These are phyloP conservation scores for Candida oleophila DNA, from an alignment of 805 yeast species.

Conservation along the genomic window DNA sequence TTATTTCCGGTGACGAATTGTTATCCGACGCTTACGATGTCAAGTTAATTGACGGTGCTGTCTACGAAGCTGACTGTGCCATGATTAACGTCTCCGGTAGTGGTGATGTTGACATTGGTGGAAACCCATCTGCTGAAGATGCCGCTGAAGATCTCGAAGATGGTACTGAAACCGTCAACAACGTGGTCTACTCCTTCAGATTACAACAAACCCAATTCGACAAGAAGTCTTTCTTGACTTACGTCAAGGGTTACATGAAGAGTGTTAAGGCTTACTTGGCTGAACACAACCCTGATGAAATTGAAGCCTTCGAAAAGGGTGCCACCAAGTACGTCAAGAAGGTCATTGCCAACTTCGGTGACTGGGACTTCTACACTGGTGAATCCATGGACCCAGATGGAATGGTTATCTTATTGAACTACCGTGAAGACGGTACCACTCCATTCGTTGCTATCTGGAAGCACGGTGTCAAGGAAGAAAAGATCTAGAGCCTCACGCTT, in stretches of 20 bases:
- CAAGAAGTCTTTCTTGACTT: slow-evolving; percentile 95
- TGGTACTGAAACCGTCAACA: slow-evolving; percentile 89
- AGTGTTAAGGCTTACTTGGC: slow-evolving; percentile 85
- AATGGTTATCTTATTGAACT: slow-evolving; percentile 96
- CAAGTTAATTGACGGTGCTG: slow-evolving; percentile 82
- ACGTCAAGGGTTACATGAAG: slow-evolving; percentile 99
- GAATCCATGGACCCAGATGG: slow-evolving; percentile 99
- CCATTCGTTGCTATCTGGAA: slow-evolving; percentile 98
- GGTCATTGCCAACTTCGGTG: slow-evolving; percentile 91
- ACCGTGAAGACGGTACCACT: slow-evolving; percentile 99
- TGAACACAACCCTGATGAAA: slow-evolving; percentile 84
- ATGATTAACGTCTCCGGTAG: slow-evolving; percentile 80
- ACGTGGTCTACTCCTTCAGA: slow-evolving; percentile 98
- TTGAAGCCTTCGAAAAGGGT: slow-evolving; percentile 93
- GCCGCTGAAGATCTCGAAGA: slow-evolving; percentile 83
- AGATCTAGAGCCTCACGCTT: slow-evolving; percentile 59
- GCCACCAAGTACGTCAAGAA: slow-evolving; percentile 96
- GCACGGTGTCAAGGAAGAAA: slow-evolving; percentile 90
- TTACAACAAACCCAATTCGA: slow-evolving; percentile 93
- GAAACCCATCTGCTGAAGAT: slow-evolving; percentile 98
- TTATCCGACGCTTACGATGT: slow-evolving; percentile 96
- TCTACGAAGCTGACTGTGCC: slow-evolving; percentile 95
- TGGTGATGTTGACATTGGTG: slow-evolving; percentile 97
- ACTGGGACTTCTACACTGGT: slow-evolving; percentile 99
- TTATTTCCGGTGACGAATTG: slow-evolving; percentile 92